phyloP scores from a whole-genome alignment of 2,329 filamentous ascomycete genomes.

The Neoarthrinium moseri region DNA sequence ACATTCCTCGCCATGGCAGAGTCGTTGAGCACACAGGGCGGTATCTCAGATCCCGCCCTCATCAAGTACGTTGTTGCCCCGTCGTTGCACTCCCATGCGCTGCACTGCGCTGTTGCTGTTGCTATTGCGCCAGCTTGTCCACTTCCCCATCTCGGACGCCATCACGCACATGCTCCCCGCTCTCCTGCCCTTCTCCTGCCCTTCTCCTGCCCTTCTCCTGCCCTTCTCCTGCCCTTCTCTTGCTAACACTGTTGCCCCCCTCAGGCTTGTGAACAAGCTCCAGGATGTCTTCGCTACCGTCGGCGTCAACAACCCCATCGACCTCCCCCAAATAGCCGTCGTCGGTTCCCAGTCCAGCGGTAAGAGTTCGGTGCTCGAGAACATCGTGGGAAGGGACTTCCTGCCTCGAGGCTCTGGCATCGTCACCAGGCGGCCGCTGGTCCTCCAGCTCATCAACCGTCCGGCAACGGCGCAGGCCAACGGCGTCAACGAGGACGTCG shows the following conservation, averaged over 20 bases:
- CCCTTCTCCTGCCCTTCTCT: too few species aligned
- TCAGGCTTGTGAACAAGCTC: constrained; percentile 91
- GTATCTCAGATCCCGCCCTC: constrained; percentile 65
- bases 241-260: constrained; percentile 26
- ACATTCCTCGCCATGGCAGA: constrained; percentile 24
- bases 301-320: constrained; percentile 98
- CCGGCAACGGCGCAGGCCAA: constrained; percentile 65
- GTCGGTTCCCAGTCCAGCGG: constrained; percentile 98
- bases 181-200: constrained; percentile 16
- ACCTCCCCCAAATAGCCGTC: constrained; percentile 96
- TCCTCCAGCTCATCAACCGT: constrained; percentile 97
- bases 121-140: not conserved
- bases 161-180: constrained; percentile 14
- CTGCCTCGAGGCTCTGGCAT: constrained; percentile 96
- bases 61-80: constrained; percentile 56
- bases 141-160: not conserved
- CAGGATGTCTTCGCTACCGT: constrained; percentile 99
- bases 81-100: too few species aligned
- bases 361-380: constrained; percentile 98
- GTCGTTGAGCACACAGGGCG: constrained; percentile 45
- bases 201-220: too few species aligned
- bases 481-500: constrained; percentile 66
- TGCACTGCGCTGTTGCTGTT: too few species aligned
- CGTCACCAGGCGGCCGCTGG: constrained; percentile 90
- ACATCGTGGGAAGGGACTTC: constrained; percentile 98